These are phyloP conservation scores for Teratosphaeria gauchensis DNA, from an alignment of 2,329 filamentous ascomycete genomes.

Conservation along the genomic window DNA sequence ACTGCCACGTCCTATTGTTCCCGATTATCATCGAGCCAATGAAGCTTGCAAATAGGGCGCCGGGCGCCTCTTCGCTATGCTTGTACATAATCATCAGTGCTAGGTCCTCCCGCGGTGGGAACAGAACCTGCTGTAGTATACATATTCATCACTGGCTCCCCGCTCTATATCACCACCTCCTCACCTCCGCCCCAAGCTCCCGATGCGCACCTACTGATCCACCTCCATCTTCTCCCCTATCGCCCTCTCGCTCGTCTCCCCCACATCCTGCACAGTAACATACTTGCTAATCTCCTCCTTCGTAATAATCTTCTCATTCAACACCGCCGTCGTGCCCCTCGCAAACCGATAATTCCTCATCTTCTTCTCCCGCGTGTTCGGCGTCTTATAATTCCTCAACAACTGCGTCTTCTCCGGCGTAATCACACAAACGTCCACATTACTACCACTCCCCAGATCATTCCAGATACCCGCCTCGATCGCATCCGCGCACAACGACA, in stretches of 20 bases:
- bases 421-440: slow-evolving; percentile 94
- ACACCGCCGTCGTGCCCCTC: slow-evolving; percentile 84
- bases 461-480: slow-evolving; percentile 98
- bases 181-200: not conserved
- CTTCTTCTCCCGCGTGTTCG: slow-evolving; percentile 86
- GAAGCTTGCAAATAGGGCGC: too few species aligned
- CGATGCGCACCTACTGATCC: slow-evolving; percentile 31
- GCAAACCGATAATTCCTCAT: slow-evolving; percentile 86
- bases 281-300: slow-evolving; percentile 92
- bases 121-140: not conserved
- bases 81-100: not conserved
- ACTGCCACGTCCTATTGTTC: too few species aligned
- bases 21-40: too few species aligned
- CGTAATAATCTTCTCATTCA: slow-evolving; percentile 93
- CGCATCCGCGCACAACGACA: slow-evolving; percentile 72
- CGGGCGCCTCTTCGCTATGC: not conserved
- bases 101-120: not conserved
- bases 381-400: slow-evolving; percentile 84
- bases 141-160: not conserved
- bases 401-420: slow-evolving; percentile 90
- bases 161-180: not conserved
- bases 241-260: slow-evolving; percentile 51
- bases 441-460: slow-evolving; percentile 91
- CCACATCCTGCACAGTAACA: slow-evolving; percentile 73
- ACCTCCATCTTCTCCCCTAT: slow-evolving; percentile 58